Conservation (phyloP, 805 yeast genomes). For the Suhomyces faveliae region DNA sequence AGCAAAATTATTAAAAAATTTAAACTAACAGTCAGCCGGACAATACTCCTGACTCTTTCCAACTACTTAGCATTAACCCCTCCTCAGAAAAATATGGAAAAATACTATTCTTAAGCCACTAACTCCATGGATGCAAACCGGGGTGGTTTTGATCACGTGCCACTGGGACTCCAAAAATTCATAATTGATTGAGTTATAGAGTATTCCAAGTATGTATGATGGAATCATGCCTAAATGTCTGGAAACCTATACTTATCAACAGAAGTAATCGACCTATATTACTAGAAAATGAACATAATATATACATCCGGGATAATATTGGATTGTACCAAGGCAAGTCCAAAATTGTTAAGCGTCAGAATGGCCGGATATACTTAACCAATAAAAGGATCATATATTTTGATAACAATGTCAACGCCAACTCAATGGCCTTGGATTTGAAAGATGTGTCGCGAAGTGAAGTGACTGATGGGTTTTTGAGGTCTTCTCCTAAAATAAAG, state of each 20-base stretch:
- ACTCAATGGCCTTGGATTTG: slow-evolving; percentile 50
- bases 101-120: too few relatives aligned
- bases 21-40: too few relatives aligned
- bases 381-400: slow-evolving; percentile 70
- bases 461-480: slow-evolving; percentile 56
- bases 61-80: too few relatives aligned
- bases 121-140: slow-evolving; percentile 1
- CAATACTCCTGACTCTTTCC: too few relatives aligned
- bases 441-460: slow-evolving; percentile 40
- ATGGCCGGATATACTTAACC: slow-evolving; percentile 79
- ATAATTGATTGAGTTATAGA: not conserved
- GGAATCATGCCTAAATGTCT: slow-evolving; percentile 20
- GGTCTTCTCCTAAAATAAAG: slow-evolving; percentile 76
- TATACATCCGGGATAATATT: slow-evolving; percentile 42
- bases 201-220: not conserved
- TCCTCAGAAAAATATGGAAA: too few relatives aligned
- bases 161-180: not conserved
- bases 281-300: slow-evolving; percentile 28
- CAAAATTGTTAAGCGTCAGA: slow-evolving; percentile 61
- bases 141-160: not conserved
- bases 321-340: slow-evolving; percentile 79
- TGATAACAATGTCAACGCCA: slow-evolving; percentile 46
- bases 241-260: slow-evolving; percentile 39
- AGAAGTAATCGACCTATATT: slow-evolving; percentile 40
- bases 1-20: too few relatives aligned